phyloP scores from a whole-genome alignment of 192 early-diverging fungal genomes.

The Podochytrium sp. region DNA sequence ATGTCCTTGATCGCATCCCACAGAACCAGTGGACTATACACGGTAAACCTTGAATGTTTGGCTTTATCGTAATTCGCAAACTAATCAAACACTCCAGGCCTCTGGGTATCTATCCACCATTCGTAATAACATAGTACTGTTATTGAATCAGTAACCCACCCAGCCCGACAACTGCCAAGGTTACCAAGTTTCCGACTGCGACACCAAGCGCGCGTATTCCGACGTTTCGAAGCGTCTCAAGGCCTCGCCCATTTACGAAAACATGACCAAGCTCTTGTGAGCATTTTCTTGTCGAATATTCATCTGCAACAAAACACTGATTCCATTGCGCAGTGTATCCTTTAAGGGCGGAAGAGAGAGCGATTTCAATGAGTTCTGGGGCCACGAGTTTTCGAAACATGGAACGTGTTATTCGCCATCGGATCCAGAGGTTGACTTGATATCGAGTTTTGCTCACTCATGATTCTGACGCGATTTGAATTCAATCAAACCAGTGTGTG shows the following conservation, averaged over 20 bases:
- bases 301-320: neutral
- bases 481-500: constrained; percentile 21
- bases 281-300: neutral
- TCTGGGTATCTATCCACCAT: no score
- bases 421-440: neutral
- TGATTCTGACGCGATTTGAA: no score
- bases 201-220: constrained; percentile 9
- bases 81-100: constrained; percentile 6
- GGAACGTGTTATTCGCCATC: constrained; percentile 26
- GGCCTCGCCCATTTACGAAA: constrained; percentile 6
- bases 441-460: no score
- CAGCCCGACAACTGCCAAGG: constrained; percentile 33
- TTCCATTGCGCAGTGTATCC: constrained; percentile 22
- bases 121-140: no score
- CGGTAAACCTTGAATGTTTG: neutral
- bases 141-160: no score
- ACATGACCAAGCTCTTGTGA: constrained; percentile 22
- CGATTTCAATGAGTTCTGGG: constrained; percentile 30
- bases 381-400: constrained; percentile 29
- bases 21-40: constrained; percentile 32
- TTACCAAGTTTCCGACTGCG: constrained; percentile 31
- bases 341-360: constrained; percentile 24
- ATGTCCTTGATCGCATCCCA: constrained; percentile 28
- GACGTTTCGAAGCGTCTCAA: constrained; percentile 2
- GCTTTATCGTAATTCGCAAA: neutral